A percentile compares a stretch with the other conserved stretches of the same genome.
Evolutionary conservation across 2,329 filamentous ascomycete species (phyloP).

Genomic region (Arthroderma uncinatum): DNA sequence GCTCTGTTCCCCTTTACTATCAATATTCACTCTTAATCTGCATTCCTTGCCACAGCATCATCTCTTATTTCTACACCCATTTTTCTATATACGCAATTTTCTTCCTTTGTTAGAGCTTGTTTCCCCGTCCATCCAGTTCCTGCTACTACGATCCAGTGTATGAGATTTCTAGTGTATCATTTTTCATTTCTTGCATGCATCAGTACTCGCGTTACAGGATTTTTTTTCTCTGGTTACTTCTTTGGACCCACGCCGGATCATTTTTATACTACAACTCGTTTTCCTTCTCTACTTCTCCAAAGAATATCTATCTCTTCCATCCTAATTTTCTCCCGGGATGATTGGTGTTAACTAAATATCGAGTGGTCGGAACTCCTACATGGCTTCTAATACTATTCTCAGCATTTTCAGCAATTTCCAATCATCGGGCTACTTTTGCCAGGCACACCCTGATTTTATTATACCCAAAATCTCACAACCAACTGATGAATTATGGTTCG

Average conservation of each 20-base stretch:
- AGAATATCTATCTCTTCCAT: background rate
- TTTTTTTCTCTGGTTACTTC: background rate
- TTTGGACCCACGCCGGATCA: background rate
- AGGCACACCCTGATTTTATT: background rate
- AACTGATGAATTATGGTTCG: no score
- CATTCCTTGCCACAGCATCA: background rate
- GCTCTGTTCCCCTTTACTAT: background rate
- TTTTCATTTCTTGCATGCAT: background rate
- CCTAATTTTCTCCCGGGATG: background rate
- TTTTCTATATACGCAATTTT: background rate
- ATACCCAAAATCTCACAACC: no score
- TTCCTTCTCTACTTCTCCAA: background rate
- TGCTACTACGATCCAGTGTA: background rate
- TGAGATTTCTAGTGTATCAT: background rate
- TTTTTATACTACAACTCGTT: background rate
- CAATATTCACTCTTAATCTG: background rate
- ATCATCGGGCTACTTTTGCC: background rate
- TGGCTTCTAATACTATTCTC: background rate
- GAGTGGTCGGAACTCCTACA: background rate
- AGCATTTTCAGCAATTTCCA: background rate
- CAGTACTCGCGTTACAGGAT: background rate
- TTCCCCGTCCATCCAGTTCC: no score
- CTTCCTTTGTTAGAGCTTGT: background rate
- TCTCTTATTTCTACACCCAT: background rate
- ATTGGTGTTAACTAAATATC: background rate